Evolutionary conservation across 192 early-diverging fungal species (phyloP).

Genomic region (Phycomyces blakesleeanus): DNA sequence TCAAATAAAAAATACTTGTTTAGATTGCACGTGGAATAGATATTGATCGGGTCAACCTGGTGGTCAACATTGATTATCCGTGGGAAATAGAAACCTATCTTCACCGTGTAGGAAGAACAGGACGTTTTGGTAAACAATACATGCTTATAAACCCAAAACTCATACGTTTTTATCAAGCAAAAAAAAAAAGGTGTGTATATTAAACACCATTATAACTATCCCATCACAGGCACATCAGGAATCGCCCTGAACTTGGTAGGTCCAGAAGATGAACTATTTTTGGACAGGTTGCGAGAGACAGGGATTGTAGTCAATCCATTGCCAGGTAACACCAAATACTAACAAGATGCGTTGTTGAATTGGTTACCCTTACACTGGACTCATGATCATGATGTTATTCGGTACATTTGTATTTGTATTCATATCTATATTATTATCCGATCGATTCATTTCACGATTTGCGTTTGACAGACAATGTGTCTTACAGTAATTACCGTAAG

Average conservation of each 20-base stretch:
- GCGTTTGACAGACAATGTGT: slow-evolving; percentile 15
- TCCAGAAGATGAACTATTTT: slow-evolving; percentile 17
- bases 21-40: slow-evolving; percentile 93
- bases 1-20: not conserved
- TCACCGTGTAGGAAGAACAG: slow-evolving; percentile 96
- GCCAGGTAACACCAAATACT: slow-evolving; percentile 15
- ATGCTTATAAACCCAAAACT: not conserved
- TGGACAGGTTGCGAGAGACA: slow-evolving; percentile 8
- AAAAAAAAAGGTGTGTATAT: no score
- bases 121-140: slow-evolving; percentile 75
- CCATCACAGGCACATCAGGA: slow-evolving; percentile 29
- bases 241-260: slow-evolving; percentile 33
- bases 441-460: no score
- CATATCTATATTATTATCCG: no score
- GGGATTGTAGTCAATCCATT: slow-evolving; percentile 15
- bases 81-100: slow-evolving; percentile 87
- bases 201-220: no score
- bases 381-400: no score
- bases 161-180: not conserved
- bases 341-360: not conserved
- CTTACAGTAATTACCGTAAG: slow-evolving; percentile 21
- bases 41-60: slow-evolving; percentile 91
- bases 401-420: no score
- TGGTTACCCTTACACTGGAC: no score
- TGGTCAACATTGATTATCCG: slow-evolving; percentile 95